Percentiles rank a stretch among this genome's conserved stretches.
phyloP scores from a whole-genome alignment of 1,139 yeast genomes.

The Pichia sp. region DNA sequence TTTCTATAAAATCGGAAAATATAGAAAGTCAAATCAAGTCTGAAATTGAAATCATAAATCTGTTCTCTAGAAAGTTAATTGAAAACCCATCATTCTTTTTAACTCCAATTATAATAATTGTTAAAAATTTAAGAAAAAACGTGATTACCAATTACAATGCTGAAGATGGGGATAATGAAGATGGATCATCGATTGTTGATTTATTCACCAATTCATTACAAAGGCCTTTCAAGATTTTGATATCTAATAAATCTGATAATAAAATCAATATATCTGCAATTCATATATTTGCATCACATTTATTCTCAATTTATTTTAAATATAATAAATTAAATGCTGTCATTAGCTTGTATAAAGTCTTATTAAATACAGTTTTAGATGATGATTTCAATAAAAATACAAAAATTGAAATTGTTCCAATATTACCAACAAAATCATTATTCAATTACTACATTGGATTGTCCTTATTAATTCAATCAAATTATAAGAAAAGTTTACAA shows the following conservation, averaged over 20 bases:
- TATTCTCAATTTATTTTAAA: slow-evolving; percentile 66
- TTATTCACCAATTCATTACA: slow-evolving; percentile 63
- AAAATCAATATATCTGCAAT: slow-evolving; percentile 62
- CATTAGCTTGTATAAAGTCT: slow-evolving; percentile 68
- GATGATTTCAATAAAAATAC: slow-evolving; percentile 20
- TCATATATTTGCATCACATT: slow-evolving; percentile 57
- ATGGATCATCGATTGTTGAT: slow-evolving; percentile 32
- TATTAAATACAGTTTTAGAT: slow-evolving; percentile 25
- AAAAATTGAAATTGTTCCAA: slow-evolving; percentile 32
- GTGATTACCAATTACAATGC: slow-evolving; percentile 1
- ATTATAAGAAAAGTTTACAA: slow-evolving; percentile 2
- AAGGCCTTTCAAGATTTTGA: slow-evolving; percentile 66
- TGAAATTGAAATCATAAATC: slow-evolving; percentile 4
- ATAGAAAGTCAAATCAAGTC: slow-evolving; percentile 2
- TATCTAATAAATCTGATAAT: slow-evolving; percentile 66
- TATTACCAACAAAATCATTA: slow-evolving; percentile 46
- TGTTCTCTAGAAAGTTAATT: slow-evolving; percentile 6
- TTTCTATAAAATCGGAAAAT: not conserved
- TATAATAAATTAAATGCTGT: slow-evolving; percentile 71
- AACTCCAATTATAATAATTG: slow-evolving; percentile 8
- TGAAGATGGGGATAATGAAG: too few species aligned
- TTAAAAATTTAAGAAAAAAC: slow-evolving; percentile 1
- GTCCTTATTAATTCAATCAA: slow-evolving; percentile 3
- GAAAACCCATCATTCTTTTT: slow-evolving; percentile 9
- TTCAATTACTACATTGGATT: slow-evolving; percentile 56